A percentile compares a stretch with the other conserved stretches of the same genome.
Evolutionary conservation across 768 basidiomycete genomes (phyloP).

Genomic region (Agrocybe praecox): DNA sequence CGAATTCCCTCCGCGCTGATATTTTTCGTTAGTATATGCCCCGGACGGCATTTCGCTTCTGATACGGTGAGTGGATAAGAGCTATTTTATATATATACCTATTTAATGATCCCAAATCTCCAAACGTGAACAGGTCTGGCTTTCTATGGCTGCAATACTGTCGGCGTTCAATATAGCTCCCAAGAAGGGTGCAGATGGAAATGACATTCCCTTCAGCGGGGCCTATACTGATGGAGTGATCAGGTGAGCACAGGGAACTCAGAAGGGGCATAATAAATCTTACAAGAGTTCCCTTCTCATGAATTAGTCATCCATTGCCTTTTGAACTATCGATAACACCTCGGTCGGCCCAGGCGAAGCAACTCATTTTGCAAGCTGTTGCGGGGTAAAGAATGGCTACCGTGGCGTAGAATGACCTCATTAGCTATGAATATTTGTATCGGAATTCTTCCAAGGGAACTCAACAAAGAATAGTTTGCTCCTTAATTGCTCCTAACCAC

Average conservation of each 20-base stretch:
- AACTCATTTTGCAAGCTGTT: no score
- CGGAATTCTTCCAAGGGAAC: no score
- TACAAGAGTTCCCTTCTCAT: no score
- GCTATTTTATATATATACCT: neutral
- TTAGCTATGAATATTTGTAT: no score
- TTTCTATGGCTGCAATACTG: conserved; percentile 4
- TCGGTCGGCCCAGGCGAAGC: no score
- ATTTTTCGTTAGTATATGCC: conserved; percentile 11
- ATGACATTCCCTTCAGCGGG: neutral
- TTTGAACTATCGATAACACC: no score
- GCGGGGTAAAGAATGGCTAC: no score
- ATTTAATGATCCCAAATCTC: neutral
- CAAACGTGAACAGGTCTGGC: conserved; percentile 12
- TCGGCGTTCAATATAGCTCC: conserved; percentile 14
- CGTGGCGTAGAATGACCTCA: no score
- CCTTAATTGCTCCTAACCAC: no score
- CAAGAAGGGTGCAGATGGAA: conserved; percentile 10
- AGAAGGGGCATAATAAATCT: no score
- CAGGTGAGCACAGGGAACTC: conserved; percentile 4
- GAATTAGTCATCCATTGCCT: no score
- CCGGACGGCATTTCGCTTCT: conserved; percentile 16
- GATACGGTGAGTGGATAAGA: conserved; percentile 8
- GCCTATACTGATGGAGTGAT: conserved; percentile 11
- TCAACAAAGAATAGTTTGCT: no score
- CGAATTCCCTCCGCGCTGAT: neutral